Conservation (phyloP, 73 alveolate genomes). For the Paraurostyla sp. region DNA sequence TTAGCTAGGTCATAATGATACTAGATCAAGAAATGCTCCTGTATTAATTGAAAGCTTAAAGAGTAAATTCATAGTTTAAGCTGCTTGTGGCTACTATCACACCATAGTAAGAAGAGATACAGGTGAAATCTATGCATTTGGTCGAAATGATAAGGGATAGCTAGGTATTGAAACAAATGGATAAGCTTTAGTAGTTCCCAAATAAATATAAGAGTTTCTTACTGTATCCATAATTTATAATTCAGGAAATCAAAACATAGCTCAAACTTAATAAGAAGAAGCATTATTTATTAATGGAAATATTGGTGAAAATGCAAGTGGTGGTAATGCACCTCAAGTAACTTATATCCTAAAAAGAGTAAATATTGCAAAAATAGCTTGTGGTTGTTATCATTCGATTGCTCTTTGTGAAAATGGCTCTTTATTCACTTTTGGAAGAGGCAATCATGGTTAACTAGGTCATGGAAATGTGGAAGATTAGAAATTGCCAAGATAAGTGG, state of each 20-base stretch:
- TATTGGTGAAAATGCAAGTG: neutral
- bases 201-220: conserved; percentile 53
- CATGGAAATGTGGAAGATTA: conserved; percentile 71
- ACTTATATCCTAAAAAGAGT: neutral
- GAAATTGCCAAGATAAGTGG: conserved; percentile 51
- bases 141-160: conserved; percentile 78
- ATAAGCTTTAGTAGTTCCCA: conserved; percentile 28
- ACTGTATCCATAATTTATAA: neutral
- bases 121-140: conserved; percentile 77
- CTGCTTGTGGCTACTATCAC: conserved; percentile 81
- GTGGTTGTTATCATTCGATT: conserved; percentile 85
- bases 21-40: conserved; percentile 55
- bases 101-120: conserved; percentile 50
- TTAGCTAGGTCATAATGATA: conserved; percentile 71
- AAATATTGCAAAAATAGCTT: conserved; percentile 61
- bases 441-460: conserved; percentile 83
- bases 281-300: neutral
- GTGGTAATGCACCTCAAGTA: neutral
- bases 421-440: conserved; percentile 82
- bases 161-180: conserved; percentile 68
- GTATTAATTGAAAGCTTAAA: conserved; percentile 33
- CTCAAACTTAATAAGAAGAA: neutral
- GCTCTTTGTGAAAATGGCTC: conserved; percentile 75
- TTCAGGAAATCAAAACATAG: neutral
- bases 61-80: conserved; percentile 28